These are phyloP conservation scores for Didymella pinodella DNA, from an alignment of 2,329 filamentous ascomycete genomes.

Conservation along the genomic window DNA sequence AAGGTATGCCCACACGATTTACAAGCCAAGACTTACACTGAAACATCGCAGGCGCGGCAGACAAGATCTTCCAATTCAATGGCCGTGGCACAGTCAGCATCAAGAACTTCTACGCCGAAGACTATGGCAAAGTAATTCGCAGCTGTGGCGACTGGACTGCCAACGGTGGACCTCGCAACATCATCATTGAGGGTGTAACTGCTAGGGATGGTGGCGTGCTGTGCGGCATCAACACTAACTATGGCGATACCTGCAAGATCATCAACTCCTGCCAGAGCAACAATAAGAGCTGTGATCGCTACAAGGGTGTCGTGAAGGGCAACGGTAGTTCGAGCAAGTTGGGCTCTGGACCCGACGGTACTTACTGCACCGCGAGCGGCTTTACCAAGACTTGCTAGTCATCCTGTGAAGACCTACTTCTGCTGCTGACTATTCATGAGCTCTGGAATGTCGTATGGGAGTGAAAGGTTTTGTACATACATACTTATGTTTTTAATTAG, in stretches of 20 bases:
- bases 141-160: conserved; percentile 43
- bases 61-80: conserved; percentile 40
- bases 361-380: conserved; percentile 8
- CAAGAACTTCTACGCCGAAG: conserved; percentile 32
- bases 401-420: not conserved
- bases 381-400: not conserved
- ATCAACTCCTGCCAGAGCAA: conserved; percentile 23
- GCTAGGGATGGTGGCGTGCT: conserved; percentile 30
- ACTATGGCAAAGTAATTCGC: conserved; percentile 33
- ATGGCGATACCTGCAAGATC: conserved; percentile 32
- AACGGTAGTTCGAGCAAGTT: conserved; percentile 22
- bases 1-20: not conserved
- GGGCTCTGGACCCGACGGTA: conserved; percentile 25
- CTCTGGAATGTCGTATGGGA: not conserved
- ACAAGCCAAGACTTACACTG: not conserved
- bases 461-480: not conserved
- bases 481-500: not conserved
- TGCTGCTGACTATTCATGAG: not conserved
- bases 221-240: conserved; percentile 57
- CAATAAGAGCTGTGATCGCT: conserved; percentile 23
- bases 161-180: conserved; percentile 52
- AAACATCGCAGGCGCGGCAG: conserved; percentile 16
- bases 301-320: conserved; percentile 26
- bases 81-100: conserved; percentile 32
- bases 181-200: conserved; percentile 50